Conservation (phyloP, 768 basidiomycete genomes). For the Mycena crocata region DNA sequence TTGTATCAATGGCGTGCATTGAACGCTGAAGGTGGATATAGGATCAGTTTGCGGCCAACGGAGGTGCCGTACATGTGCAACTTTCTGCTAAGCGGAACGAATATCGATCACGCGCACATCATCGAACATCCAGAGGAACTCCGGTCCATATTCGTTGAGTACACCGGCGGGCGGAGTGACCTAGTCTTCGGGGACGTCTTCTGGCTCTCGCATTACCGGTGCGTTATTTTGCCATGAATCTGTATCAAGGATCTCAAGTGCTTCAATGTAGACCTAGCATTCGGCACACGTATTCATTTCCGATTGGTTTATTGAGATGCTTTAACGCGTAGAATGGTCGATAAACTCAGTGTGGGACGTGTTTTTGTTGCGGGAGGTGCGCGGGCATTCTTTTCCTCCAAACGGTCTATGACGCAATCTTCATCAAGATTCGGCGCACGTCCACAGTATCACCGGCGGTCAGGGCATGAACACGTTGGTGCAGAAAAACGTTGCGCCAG, state of each 20-base stretch:
- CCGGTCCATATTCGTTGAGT: conserved; percentile 25
- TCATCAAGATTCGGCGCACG: conserved; percentile 44
- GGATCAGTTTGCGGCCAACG: conserved; percentile 48
- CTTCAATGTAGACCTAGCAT: conserved; percentile 50
- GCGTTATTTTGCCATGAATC: background rate
- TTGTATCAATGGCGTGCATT: background rate
- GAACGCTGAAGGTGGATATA: conserved; percentile 19
- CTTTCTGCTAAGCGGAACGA: conserved; percentile 42
- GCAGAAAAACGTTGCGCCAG: conserved; percentile 33
- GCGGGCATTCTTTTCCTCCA: background rate
- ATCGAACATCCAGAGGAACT: conserved; percentile 34
- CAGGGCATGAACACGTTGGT: conserved; percentile 37
- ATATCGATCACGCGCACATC: conserved; percentile 37
- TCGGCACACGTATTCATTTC: conserved; percentile 32
- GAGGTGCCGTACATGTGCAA: conserved; percentile 45
- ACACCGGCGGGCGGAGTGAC: conserved; percentile 37
- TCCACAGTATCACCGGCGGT: conserved; percentile 35
- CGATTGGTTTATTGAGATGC: background rate
- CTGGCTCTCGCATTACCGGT: conserved; percentile 40
- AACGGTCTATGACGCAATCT: background rate
- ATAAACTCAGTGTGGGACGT: conserved; percentile 51
- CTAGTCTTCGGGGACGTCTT: conserved; percentile 39
- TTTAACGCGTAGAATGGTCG: conserved; percentile 48
- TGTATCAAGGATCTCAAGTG: background rate
- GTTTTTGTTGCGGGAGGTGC: conserved; percentile 58